Percentiles rank a stretch among this genome's conserved stretches.
These are phyloP conservation scores for Acanthamoeba lenticulata DNA, from an alignment of 208 protist species.

Conservation along the genomic window DNA sequence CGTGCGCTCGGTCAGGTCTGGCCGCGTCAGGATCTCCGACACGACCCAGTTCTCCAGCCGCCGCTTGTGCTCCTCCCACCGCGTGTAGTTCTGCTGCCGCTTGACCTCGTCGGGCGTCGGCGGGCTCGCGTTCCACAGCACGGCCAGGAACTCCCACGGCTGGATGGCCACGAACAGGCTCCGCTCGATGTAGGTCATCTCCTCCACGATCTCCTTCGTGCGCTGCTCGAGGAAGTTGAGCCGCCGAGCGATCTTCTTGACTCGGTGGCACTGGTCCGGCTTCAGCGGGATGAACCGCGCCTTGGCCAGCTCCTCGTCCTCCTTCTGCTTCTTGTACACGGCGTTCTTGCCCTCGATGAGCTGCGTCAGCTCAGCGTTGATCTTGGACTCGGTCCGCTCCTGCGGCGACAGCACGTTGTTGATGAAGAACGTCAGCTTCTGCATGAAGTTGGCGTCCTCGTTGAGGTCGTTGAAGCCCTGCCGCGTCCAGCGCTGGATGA, in stretches of 20 bases:
- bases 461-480: conserved; percentile 2
- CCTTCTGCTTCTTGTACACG: neutral
- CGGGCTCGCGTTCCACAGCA: neutral
- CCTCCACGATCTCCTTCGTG: conserved; percentile 42
- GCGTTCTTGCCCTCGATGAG: conserved; percentile 18
- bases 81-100: conserved; percentile 22
- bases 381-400: neutral
- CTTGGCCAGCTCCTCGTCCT: neutral
- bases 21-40: conserved; percentile 1
- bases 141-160: conserved; percentile 12
- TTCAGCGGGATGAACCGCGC: neutral
- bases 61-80: neutral
- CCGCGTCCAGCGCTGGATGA: neutral
- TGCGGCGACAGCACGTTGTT: conserved; percentile 11
- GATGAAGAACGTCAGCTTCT: conserved; percentile 41
- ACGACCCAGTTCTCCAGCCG: neutral
- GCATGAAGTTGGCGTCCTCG: conserved; percentile 40
- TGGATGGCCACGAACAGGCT: conserved; percentile 41
- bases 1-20: conserved; percentile 25
- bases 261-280: neutral
- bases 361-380: neutral
- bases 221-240: conserved; percentile 34
- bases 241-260: neutral
- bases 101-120: conserved; percentile 5
- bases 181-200: conserved; percentile 17